A percentile compares a stretch with the other conserved stretches of the same genome.
Evolutionary conservation across 192 early-diverging fungal species (phyloP).

Genomic region (Oehlia diaphana): DNA sequence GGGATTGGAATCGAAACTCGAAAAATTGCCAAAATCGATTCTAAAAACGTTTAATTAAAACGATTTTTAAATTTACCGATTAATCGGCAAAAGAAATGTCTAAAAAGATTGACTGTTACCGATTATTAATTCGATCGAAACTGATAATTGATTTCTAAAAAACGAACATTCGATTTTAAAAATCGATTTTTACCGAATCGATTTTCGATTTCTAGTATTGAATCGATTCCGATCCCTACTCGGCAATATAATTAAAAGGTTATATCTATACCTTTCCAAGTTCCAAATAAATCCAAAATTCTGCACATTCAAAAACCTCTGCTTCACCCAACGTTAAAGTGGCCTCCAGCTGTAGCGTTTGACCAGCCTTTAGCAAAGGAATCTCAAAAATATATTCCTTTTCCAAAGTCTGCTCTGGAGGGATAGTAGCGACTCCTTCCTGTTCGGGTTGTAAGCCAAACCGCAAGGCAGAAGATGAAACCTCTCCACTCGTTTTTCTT

Average conservation of each 20-base stretch:
- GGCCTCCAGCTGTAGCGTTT: constrained; percentile 19
- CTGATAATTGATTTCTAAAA: no score
- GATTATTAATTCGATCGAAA: no score
- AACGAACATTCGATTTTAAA: no score
- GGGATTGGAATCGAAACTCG: no score
- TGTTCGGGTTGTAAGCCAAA: constrained; percentile 15
- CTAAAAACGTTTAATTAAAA: no score
- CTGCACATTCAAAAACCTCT: constrained; percentile 23
- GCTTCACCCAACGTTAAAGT: constrained; percentile 23
- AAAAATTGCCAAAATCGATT: no score
- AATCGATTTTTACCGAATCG: no score
- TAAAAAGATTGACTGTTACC: no score
- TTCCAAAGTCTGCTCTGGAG: constrained; percentile 23
- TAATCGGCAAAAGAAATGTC: no score
- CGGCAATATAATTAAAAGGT: not conserved
- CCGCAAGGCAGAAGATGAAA: not conserved
- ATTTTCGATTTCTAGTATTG: no score
- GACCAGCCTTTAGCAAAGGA: constrained; percentile 28
- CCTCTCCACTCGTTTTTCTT: not conserved
- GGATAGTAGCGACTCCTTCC: constrained; percentile 17
- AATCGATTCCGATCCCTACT: not conserved
- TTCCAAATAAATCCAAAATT: constrained; percentile 27
- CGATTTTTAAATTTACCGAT: no score
- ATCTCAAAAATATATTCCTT: constrained; percentile 25
- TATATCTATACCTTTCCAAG: constrained; percentile 24